Conservation (phyloP, 257 asterid genomes). For the Nicotiana noctiflora region DNA sequence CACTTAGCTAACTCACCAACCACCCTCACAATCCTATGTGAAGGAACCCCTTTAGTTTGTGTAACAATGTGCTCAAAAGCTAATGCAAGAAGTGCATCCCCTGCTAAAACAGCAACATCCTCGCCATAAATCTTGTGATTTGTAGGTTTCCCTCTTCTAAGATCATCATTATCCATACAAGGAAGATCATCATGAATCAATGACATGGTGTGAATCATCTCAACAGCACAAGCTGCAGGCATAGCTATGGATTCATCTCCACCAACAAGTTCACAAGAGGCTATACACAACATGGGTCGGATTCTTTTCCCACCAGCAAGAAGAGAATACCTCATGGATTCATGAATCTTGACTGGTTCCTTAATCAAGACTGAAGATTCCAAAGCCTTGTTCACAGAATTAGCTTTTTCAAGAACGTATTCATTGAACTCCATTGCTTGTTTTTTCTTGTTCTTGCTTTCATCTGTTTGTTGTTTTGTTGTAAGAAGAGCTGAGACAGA, state of each 20-base stretch:
- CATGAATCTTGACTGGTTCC: constrained; percentile 41
- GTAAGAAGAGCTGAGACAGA: constrained; percentile 26
- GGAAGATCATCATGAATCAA: constrained; percentile 66
- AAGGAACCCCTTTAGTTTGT: constrained; percentile 27
- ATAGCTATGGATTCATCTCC: constrained; percentile 39
- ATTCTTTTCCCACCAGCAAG: constrained; percentile 65
- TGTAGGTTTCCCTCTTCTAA: constrained; percentile 54
- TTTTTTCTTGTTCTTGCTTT: background rate
- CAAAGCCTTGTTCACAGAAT: constrained; percentile 39
- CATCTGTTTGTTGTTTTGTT: constrained; percentile 21
- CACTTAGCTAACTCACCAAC: constrained; percentile 39
- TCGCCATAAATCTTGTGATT: constrained; percentile 52
- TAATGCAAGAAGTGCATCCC: constrained; percentile 48
- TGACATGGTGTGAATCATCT: constrained; percentile 68
- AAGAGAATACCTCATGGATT: constrained; percentile 59
- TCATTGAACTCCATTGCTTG: constrained; percentile 29
- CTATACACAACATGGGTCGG: constrained; percentile 52
- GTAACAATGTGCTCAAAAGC: constrained; percentile 44
- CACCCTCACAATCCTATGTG: constrained; percentile 27
- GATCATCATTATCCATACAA: constrained; percentile 59
- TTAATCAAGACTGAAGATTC: constrained; percentile 27
- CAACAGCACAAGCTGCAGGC: constrained; percentile 64
- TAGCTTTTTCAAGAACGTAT: constrained; percentile 37
- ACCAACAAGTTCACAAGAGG: constrained; percentile 56
- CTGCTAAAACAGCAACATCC: constrained; percentile 47